These are phyloP conservation scores for Talaromyces sp. DNA, from an alignment of 2,329 filamentous ascomycete species.

Conservation along the genomic window DNA sequence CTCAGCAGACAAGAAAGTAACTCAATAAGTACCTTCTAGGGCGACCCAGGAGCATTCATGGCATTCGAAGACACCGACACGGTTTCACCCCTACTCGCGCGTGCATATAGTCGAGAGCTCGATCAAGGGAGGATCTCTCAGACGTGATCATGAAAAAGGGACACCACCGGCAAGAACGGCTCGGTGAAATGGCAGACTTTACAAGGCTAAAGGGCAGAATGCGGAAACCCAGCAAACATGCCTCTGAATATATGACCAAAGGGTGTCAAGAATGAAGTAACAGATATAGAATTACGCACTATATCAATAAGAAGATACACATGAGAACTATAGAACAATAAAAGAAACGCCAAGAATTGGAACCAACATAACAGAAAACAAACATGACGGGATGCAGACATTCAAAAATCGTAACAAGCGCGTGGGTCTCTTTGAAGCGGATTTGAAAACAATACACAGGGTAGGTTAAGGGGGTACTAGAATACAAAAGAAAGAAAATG, in stretches of 20 bases:
- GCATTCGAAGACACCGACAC: neutral
- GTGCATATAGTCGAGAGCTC: neutral
- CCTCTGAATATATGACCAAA: neutral
- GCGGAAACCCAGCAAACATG: neutral
- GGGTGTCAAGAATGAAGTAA: neutral
- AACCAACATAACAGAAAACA: constrained; percentile 1
- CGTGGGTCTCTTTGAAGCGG: neutral
- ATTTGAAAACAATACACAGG: neutral
- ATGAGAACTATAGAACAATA: neutral
- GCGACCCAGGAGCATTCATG: neutral
- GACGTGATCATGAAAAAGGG: neutral
- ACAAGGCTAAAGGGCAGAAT: neutral
- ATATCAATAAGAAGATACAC: constrained; percentile 6
- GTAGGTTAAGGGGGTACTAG: neutral
- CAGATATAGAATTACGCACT: constrained; percentile 5
- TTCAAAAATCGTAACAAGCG: constrained; percentile 17
- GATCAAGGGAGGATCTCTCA: neutral
- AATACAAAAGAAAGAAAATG: constrained; percentile 9
- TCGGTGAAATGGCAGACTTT: neutral
- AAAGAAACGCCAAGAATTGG: constrained; percentile 1
- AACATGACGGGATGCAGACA: constrained; percentile 1
- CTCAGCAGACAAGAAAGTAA: no score
- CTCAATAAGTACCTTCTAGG: no score
- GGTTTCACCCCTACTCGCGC: neutral
- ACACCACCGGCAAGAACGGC: neutral